A percentile compares a stretch with the other conserved stretches of the same genome.
Conservation (phyloP, 345 rosid species). For the Brassica nigra region DNA sequence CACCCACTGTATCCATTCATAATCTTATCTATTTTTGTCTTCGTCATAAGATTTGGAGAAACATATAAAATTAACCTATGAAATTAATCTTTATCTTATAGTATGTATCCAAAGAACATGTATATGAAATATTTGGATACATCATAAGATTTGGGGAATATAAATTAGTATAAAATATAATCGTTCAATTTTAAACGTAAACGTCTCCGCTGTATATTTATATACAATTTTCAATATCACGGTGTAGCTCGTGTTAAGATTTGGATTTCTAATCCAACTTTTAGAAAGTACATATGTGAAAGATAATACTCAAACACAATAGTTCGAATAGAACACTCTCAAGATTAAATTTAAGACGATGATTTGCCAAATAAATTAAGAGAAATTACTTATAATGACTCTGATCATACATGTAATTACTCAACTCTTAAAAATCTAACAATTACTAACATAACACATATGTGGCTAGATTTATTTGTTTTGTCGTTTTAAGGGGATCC, state of each 20-base stretch:
- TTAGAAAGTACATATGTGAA: background rate
- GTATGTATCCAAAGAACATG: background rate
- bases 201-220: background rate
- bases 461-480: background rate
- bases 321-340: background rate
- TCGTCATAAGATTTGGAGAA: background rate
- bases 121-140: background rate
- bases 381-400: too few species aligned
- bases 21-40: background rate
- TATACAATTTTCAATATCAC: background rate
- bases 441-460: background rate
- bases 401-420: too few species aligned
- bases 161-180: background rate
- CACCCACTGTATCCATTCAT: background rate
- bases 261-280: background rate
- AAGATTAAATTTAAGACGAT: background rate
- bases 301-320: background rate
- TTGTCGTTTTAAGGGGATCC: background rate
- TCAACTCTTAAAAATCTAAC: too few species aligned
- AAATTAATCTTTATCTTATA: background rate
- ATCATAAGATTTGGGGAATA: background rate
- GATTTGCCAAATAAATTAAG: background rate
- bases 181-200: background rate
- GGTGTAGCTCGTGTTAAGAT: background rate
- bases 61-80: background rate